These are phyloP conservation scores for Fusarium tjaetaba DNA, from an alignment of 2,329 filamentous ascomycete genomes.

Conservation along the genomic window DNA sequence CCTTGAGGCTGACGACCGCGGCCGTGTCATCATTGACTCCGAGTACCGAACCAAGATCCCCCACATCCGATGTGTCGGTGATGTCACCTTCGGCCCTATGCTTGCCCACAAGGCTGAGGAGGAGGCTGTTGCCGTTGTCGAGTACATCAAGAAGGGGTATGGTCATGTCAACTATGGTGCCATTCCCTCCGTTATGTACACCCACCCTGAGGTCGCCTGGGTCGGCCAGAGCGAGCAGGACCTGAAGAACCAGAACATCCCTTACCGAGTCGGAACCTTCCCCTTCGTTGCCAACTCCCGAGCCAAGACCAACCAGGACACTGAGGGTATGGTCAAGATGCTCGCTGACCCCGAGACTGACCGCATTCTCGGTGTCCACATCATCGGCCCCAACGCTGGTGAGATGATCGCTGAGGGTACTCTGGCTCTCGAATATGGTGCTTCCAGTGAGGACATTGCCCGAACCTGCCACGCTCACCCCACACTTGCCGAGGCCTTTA, in stretches of 20 bases:
- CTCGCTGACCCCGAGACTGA: constrained; percentile 96
- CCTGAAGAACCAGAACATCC: constrained; percentile 86
- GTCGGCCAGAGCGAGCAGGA: constrained; percentile 98
- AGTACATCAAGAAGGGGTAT: constrained; percentile 98
- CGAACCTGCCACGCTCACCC: constrained; percentile 97
- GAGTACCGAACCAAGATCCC: constrained; percentile 98
- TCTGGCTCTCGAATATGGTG: constrained; percentile 94
- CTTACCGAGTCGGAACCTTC: constrained; percentile 94
- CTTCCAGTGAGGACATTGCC: constrained; percentile 92
- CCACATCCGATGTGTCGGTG: constrained; percentile 96
- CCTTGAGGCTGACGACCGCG: constrained; percentile 89
- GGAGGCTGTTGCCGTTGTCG: constrained; percentile 92
- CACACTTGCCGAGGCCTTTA: constrained; percentile 96
- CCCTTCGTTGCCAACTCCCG: constrained; percentile 98
- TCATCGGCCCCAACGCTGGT: constrained; percentile 93
- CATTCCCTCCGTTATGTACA: constrained; percentile 99
- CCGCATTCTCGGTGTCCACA: constrained; percentile 93
- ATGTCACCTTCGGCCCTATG: constrained; percentile 98
- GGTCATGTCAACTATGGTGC: constrained; percentile 99
- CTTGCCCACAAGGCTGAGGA: constrained; percentile 99
- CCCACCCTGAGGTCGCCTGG: constrained; percentile 97
- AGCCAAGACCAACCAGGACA: constrained; percentile 98
- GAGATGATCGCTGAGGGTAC: constrained; percentile 99
- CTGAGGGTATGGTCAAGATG: constrained; percentile 97
- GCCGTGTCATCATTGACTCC: constrained; percentile 95